Base-by-base conservation (phyloP, 306 rosid genomes). In the Datisca glomerata region DNA sequence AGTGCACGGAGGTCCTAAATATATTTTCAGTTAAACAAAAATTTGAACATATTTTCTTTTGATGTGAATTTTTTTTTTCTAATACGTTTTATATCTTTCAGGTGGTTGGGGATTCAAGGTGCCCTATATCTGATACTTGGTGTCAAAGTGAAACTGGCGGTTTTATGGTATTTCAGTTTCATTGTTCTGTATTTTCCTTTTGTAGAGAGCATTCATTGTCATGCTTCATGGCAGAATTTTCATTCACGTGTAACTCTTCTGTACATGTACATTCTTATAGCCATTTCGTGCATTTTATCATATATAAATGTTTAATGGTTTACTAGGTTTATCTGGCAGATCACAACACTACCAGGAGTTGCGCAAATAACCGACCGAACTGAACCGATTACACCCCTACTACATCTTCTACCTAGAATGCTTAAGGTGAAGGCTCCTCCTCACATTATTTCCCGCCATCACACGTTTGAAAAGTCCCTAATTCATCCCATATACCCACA, bases 101-200 rank as follows among this genome's bases (percentile, higher is more conserved):
- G 96, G 64, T 91, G 98, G 86, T 91, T 54, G 98, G 98, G 64
- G 86, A 80, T 71, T 70, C 96, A 20, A 77, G 79, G 57, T 91
- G 98, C 70, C 98, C 98, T 44, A 78, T 84, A 67, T 91, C 98
- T 42, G 98, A 91, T 61, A 91, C 96, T 25, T 91, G 98, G 98
- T 91, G 98, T 95, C 98, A 91, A 69, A 91, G 96, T 35, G 98
- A 91, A 80, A 84, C 98, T 5, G 98, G 96, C 64, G 98, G 98
- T 64, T 84, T 84, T 67, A 74, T 91, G 98, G 93, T 89, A 83
- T 46, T 61, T 24, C 56, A 45, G 55, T 55, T 69, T 67, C 33
- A 21, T 60, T 42, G 47, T 35, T 55, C 32, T 55, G 17, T 32
- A 18, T 10, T 38, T 18, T 10, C 43, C 15, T 38, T 14, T 4